Evolutionary conservation across 2,329 filamentous ascomycete genomes (phyloP), one percentile per base, ranked within the genome.

Genomic region (Verticillium albo-atrum): DNA sequence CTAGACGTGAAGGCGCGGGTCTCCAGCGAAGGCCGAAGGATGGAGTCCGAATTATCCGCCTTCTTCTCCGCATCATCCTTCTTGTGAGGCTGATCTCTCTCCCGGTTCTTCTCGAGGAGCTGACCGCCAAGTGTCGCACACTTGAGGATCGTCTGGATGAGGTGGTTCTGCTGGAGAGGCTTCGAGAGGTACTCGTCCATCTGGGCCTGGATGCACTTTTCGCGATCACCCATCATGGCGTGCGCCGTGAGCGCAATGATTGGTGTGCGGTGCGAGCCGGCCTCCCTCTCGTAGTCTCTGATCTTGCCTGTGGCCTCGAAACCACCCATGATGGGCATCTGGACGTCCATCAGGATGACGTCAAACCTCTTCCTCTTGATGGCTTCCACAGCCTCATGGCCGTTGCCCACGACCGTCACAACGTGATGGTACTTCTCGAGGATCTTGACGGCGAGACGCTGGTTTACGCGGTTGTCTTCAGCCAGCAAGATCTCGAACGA

Each of bases 131-230:
- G 87, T 4, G 95, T 97, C 14, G 92, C 94, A 72, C 94, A 98
- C 74, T 97, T 97, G 64, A 98, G 84, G 61, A 99, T 98, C 1
- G 93, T 97, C 77, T 98, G 94, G 69, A 98, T 97, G 70, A 98
- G 88, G 73, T 97, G 92, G 72, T 96, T 97, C 71, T 97, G 94
- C 75, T 97, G 96, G 62, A 98, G 81, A 27, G 94, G 94, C 73
- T 99, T 99, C 20, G 94, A 97, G 50, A 99, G 81, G 71, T 99
- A 99, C 74, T 99, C 95, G 73, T 99, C 95, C 95, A 99, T 99
- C 78, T 98, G 92, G 10, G 94, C 95, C 72, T 97, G 92, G 62
- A 99, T 96, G 74, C 95, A 99, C 80, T 96, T 97, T 74, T 99
- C 95, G 55, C 95, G 87, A 71, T 99, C 95, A 65, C 95, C 95